Conservation (phyloP, 768 basidiomycete species). For the Tricholoma matsutake region DNA sequence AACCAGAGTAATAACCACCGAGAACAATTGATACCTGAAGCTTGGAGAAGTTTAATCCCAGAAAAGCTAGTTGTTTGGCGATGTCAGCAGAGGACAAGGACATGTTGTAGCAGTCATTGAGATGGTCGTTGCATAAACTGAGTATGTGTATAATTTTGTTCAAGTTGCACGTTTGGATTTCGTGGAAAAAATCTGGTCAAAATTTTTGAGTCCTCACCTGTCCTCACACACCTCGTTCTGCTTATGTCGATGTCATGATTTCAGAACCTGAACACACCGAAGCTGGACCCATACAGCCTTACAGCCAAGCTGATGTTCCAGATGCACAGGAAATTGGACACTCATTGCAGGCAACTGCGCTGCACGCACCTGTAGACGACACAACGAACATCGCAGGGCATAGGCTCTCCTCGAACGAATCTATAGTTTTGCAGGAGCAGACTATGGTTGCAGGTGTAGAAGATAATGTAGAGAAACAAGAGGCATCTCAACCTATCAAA, state of each 20-base stretch:
- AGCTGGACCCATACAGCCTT: conserved; percentile 1
- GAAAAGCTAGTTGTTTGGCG: too few relatives aligned
- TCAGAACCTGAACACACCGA: conserved; percentile 9
- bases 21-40: too few relatives aligned
- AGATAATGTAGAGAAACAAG: background rate
- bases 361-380: background rate
- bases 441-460: conserved; percentile 23
- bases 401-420: background rate
- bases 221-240: too few relatives aligned
- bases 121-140: too few relatives aligned
- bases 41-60: too few relatives aligned
- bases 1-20: too few relatives aligned
- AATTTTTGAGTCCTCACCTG: background rate
- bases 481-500: background rate
- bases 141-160: too few relatives aligned
- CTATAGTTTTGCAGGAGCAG: conserved; percentile 18
- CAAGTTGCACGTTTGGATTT: too few relatives aligned
- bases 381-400: background rate
- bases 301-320: background rate
- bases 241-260: conserved; percentile 23
- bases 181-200: background rate
- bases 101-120: too few relatives aligned
- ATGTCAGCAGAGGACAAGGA: too few relatives aligned
- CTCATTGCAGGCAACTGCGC: background rate
- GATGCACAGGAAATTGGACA: background rate